Percentiles rank a stretch among this genome's conserved stretches.
These are phyloP conservation scores for Phytophthora pluvialis DNA, from an alignment of 352 stramenopile species.

Conservation along the genomic window DNA sequence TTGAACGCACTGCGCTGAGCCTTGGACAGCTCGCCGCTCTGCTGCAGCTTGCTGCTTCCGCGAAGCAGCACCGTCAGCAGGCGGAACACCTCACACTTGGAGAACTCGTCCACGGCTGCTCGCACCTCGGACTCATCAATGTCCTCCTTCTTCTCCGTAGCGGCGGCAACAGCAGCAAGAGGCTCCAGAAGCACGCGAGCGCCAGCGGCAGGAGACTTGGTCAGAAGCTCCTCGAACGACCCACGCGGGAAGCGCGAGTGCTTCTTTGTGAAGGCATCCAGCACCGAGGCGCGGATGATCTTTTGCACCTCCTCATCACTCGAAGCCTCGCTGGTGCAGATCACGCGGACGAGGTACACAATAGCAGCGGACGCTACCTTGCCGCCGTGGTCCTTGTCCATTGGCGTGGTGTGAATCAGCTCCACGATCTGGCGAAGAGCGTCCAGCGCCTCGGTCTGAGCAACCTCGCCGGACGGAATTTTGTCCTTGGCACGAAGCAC, in stretches of 20 bases:
- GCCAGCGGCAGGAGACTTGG: slow-evolving; percentile 55
- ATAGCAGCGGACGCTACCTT: slow-evolving; percentile 67
- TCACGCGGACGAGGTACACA: slow-evolving; percentile 66
- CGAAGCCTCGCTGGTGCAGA: slow-evolving; percentile 34
- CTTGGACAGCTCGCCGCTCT: slow-evolving; percentile 31
- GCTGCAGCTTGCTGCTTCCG: slow-evolving; percentile 33
- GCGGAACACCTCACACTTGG: slow-evolving; percentile 78
- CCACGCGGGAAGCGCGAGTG: slow-evolving; percentile 75
- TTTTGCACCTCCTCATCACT: slow-evolving; percentile 34
- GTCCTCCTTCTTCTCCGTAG: slow-evolving; percentile 38
- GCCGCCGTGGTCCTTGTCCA: slow-evolving; percentile 70
- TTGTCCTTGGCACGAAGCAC: slow-evolving; percentile 68
- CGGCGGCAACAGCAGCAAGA: slow-evolving; percentile 55
- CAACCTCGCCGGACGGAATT: slow-evolving; percentile 25
- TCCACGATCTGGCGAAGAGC: slow-evolving; percentile 47
- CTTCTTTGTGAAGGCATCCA: slow-evolving; percentile 85
- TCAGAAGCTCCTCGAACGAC: slow-evolving; percentile 74
- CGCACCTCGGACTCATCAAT: slow-evolving; percentile 19
- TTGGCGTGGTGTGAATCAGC: slow-evolving; percentile 50
- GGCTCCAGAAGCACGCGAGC: slow-evolving; percentile 63
- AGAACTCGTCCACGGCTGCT: slow-evolving; percentile 72
- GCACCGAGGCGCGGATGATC: slow-evolving; percentile 40
- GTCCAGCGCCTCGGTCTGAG: slow-evolving; percentile 33
- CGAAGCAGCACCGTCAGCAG: slow-evolving; percentile 68
- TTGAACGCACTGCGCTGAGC: slow-evolving; percentile 47